These are phyloP conservation scores for Lophiostoma macrostomum DNA, from an alignment of 495 filamentous ascomycete species.

Conservation along the genomic window DNA sequence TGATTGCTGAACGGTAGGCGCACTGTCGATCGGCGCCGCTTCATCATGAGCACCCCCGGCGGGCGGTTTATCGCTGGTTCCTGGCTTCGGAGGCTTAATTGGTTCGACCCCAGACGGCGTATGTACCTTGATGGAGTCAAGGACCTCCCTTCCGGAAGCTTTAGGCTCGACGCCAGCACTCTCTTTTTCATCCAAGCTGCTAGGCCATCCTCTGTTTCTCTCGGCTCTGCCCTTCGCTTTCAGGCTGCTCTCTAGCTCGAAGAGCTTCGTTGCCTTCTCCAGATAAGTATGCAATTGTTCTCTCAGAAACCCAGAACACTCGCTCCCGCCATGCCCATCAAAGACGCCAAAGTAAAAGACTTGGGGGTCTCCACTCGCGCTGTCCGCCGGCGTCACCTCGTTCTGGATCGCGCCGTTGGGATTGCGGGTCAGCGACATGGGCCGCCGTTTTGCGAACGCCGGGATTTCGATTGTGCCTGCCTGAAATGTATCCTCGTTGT, in stretches of 20 bases:
- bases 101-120: conserved; percentile 38
- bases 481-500: conserved; percentile 94
- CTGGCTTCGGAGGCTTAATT: conserved; percentile 29
- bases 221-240: conserved; percentile 33
- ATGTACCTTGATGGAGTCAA: conserved; percentile 41
- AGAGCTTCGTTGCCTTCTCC: conserved; percentile 69
- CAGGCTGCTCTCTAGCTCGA: conserved; percentile 72
- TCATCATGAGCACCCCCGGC: conserved; percentile 36
- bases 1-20: conserved; percentile 30
- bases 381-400: conserved; percentile 63
- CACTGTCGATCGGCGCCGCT: conserved; percentile 14
- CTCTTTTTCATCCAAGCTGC: conserved; percentile 19
- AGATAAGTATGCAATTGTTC: conserved; percentile 85
- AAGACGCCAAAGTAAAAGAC: conserved; percentile 97
- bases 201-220: conserved; percentile 20
- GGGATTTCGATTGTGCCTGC: conserved; percentile 91
- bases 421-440: conserved; percentile 60
- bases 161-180: conserved; percentile 30
- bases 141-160: conserved; percentile 32
- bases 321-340: conserved; percentile 88
- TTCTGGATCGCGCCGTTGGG: conserved; percentile 37
- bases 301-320: conserved; percentile 83
- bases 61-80: conserved; percentile 35
- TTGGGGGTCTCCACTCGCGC: conserved; percentile 81
- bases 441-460: conserved; percentile 80